phyloP scores from a whole-genome alignment of 768 basidiomycete genomes.

The Pleurotus cornucopiae region DNA sequence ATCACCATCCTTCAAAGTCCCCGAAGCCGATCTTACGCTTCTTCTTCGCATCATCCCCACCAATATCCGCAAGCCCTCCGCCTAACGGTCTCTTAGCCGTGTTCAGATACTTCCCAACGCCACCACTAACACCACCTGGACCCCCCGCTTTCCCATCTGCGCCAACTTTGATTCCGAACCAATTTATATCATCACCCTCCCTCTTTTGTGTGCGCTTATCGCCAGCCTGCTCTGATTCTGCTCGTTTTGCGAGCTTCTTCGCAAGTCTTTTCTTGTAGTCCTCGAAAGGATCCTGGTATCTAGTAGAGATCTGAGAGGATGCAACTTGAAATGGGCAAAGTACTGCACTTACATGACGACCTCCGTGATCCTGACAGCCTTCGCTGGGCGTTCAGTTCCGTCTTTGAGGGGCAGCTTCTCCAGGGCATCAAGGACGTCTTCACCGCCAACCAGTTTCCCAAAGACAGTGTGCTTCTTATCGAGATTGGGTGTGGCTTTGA shows the following conservation, averaged over 20 bases:
- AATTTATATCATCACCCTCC: slow-evolving; percentile 63
- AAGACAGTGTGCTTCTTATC: slow-evolving; percentile 96
- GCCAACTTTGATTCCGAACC: slow-evolving; percentile 88
- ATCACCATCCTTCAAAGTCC: slow-evolving; percentile 80
- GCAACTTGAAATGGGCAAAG: background rate
- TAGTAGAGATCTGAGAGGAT: slow-evolving; percentile 20
- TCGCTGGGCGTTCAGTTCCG: slow-evolving; percentile 83
- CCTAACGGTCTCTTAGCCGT: slow-evolving; percentile 40
- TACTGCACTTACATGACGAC: slow-evolving; percentile 66
- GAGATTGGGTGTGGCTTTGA: slow-evolving; percentile 76
- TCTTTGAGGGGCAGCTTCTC: slow-evolving; percentile 80
- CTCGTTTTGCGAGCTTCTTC: slow-evolving; percentile 67
- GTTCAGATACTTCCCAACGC: slow-evolving; percentile 78
- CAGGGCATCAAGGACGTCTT: slow-evolving; percentile 81
- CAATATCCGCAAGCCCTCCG: slow-evolving; percentile 12
- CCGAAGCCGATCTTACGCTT: slow-evolving; percentile 86
- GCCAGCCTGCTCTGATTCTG: slow-evolving; percentile 33
- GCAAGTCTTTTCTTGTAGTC: slow-evolving; percentile 82
- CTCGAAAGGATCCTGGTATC: slow-evolving; percentile 93
- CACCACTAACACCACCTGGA: slow-evolving; percentile 24
- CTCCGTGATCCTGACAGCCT: slow-evolving; percentile 81
- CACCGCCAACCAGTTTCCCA: slow-evolving; percentile 94
- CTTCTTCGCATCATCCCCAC: slow-evolving; percentile 59
- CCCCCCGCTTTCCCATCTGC: slow-evolving; percentile 27
- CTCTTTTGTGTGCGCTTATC: slow-evolving; percentile 41